Percentiles rank a stretch among this genome's conserved stretches.
Evolutionary conservation across 1,284 basidiomycete genomes (phyloP).

Genomic region (Ustilago sp.): DNA sequence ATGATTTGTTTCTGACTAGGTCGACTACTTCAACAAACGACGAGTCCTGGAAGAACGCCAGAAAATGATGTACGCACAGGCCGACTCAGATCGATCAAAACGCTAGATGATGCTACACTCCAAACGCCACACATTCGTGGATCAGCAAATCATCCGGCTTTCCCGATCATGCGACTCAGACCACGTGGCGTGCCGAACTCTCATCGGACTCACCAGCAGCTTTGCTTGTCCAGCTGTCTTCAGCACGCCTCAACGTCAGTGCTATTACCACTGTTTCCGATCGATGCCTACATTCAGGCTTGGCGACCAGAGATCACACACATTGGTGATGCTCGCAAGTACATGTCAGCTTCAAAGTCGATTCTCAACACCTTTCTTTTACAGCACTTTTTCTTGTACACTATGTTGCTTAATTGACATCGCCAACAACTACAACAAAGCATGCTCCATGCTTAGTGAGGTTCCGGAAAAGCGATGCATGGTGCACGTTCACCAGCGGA

Average conservation of each 20-base stretch:
- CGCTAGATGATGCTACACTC: not conserved
- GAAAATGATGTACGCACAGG: slow-evolving; percentile 59
- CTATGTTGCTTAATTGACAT: not conserved
- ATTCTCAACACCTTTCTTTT: not conserved
- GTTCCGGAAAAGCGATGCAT: too few relatives aligned
- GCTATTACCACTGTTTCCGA: too few relatives aligned
- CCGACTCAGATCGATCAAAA: slow-evolving; percentile 11
- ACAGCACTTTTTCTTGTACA: not conserved
- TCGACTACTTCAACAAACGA: slow-evolving; percentile 69
- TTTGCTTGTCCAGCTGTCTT: not conserved
- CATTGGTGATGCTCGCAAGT: not conserved
- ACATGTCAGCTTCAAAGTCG: not conserved
- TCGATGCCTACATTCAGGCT: not conserved
- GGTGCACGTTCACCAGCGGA: too few relatives aligned
- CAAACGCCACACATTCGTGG: too few relatives aligned
- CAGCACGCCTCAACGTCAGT: too few relatives aligned
- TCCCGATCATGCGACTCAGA: not conserved
- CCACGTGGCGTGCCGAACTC: not conserved
- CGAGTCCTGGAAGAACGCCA: slow-evolving; percentile 67
- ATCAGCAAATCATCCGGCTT: not conserved
- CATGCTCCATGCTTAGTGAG: too few relatives aligned
- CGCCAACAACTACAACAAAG: not conserved
- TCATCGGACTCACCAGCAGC: not conserved
- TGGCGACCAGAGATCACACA: not conserved
- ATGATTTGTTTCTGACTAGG: slow-evolving; percentile 24